Evolutionary conservation across 2,329 filamentous ascomycete species (phyloP), one percentile per base, ranked within the genome.

Genomic region (Aspergillus novoparasiticus): DNA sequence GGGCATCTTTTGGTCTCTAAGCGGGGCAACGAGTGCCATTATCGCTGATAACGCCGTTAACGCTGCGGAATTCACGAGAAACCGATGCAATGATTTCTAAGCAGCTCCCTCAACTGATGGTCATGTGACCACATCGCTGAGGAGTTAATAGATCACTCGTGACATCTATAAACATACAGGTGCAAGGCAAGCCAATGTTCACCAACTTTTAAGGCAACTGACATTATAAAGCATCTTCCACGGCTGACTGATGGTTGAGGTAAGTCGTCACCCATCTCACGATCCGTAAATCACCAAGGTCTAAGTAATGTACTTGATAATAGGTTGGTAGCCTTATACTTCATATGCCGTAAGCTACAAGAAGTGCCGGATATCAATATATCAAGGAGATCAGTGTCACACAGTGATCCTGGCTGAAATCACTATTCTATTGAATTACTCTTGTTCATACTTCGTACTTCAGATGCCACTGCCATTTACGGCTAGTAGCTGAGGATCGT

Each of bases 21-120:
- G 69, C 66, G 68, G 69, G 69, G 68, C 69, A 59, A 48, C 12
- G 48, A 41, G 26, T 28, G 28, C 30, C 59, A 55, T 64, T 64
- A 64, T 61, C 67, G 64, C 59, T 36, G 62, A 69, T 64, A 65
- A 66, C 64, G 59, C 64, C 26, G 43, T 64, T 64, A 16, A 57
- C 62, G 59, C 50, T 28, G 46, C 46, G 48, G 48, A 51, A 51
- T 32, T 30, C 16, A 32, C 14, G 28, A 32, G 48, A 51, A 19
- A 34, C 26, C 50, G 48, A 59, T 32, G 30, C 46, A 41, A 55
- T 60, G 65, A 69, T 70, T 70, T 69, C 66, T 70, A 70, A 70
- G 68, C 68, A 66, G 48, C 14, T 16, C 57, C 54, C 50, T 45
- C 48, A 61, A 32, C 54, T 51, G 21, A 28, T 11, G 60, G 57